Evolutionary conservation across 768 basidiomycete genomes (phyloP), one percentile per base, ranked within the genome.

Genomic region (Royoungia palumana): DNA sequence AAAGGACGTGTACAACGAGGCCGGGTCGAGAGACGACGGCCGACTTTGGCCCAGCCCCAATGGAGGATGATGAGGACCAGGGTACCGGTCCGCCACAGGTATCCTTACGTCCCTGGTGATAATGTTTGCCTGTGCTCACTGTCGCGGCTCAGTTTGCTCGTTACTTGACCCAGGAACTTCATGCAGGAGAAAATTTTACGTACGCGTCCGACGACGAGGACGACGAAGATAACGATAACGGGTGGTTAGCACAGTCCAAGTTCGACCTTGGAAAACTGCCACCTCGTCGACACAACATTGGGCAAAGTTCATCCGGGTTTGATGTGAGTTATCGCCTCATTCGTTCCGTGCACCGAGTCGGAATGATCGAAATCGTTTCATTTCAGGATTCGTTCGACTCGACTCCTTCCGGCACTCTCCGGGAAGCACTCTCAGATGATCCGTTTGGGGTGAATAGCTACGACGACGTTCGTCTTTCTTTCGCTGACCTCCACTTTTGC

Each of bases 191-290:
- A 47, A 76, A 77, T 42, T 76, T 81, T 50, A 67, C 65, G 60
- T 77, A 77, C 44, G 64, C 69, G 22, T 77, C 75, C 2, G 78
- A 88, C 39, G 77, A 78, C 41, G 71, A 74, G 2, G 72, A 75
- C 8, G 75, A 79, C 10, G 86, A 88, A 16, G 87, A 88, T 32
- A 32, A 32, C 12, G 80, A 87, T n/a, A 80, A 80, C 5, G 88
- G 88, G 0, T 92, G 89, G 90, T 66, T 91, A 21, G 75, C 87
- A 4, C 84, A 87, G 37, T 89, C 87, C 9, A 81, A 75, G n/a
- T 89, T 89, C 54, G 77, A 78, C 22, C 66, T 84, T 9, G 70
- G 73, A 20, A 70, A 72, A 44, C 73, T 76, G 16, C 76, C 80
- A 4, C 70, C 77, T 16, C 67, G 75, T 44, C 72, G 77, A 47